Conservation (phyloP, 768 basidiomycete species). For the Naganishia onofrii region DNA sequence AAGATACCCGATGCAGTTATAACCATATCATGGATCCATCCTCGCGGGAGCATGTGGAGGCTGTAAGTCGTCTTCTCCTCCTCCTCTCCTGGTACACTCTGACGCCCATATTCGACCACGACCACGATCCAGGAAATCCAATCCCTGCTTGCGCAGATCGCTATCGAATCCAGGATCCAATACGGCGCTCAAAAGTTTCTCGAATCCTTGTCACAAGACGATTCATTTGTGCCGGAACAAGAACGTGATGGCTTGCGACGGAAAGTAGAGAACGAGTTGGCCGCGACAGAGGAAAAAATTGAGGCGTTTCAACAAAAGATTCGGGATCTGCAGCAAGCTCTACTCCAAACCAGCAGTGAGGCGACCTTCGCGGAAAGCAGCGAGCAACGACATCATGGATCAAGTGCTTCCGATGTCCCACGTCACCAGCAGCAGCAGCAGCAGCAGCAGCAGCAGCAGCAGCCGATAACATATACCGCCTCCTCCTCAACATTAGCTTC, state of each 20-base stretch:
- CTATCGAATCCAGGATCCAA: slow-evolving; percentile 75
- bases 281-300: slow-evolving; percentile 72
- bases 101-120: background rate
- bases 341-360: background rate
- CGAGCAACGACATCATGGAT: background rate
- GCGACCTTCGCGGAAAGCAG: slow-evolving; percentile 25
- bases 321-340: slow-evolving; percentile 52
- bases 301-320: slow-evolving; percentile 63
- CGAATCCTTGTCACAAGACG: slow-evolving; percentile 53
- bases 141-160: slow-evolving; percentile 65
- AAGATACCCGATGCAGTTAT: background rate
- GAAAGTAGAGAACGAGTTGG: slow-evolving; percentile 74
- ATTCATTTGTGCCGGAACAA: slow-evolving; percentile 34
- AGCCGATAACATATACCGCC: background rate
- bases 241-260: slow-evolving; percentile 55
- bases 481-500: slow-evolving; percentile 14
- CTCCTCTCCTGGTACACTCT: background rate
- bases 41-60: slow-evolving; percentile 1
- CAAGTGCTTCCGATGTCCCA: slow-evolving; percentile 29
- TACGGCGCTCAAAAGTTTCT: slow-evolving; percentile 90
- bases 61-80: background rate
- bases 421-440: too few species aligned
- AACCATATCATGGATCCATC: background rate
- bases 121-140: slow-evolving; percentile 64
- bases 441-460: too few species aligned